Evolutionary conservation across 805 yeast genomes (phyloP), one percentile per base, ranked within the genome.

Genomic region (Metschnikowia chrysomelidarum): DNA sequence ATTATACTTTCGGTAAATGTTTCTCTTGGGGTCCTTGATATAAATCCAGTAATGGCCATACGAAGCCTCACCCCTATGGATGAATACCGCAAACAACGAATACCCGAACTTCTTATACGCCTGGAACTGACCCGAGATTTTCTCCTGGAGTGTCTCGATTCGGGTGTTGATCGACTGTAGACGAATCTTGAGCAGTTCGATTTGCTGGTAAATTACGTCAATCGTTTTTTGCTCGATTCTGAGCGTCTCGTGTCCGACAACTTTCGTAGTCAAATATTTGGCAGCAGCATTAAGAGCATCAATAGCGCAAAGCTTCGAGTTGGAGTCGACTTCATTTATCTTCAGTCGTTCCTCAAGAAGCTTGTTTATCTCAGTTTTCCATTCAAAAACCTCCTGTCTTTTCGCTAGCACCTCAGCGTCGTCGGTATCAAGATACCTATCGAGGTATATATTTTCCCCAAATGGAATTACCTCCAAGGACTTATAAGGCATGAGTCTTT

Each of bases 31-130:
- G 59, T 93, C 98, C 40, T 76, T 78, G 43, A 93, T 89, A 56
- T 91, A 93, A 12, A 91, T 76, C 97, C 98, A 93, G 59, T 93
- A 93, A 60, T 93, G 98, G 2, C 98, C 98, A 54, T 86, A 91
- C 33, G 87, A 80, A 0, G 96, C 98, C 51, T 88, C 94, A 5
- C 98, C 98, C 32, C 96, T 69, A 58, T 93, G 98, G 30, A 93
- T 87, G 54, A 93, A 93, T 5, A 91, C 80, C 0, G 98, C 95
- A 64, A 89, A 91, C 9, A 93, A 70, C 0, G 85, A 72, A 59
- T 91, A 93, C 0, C 89, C 95, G 19, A 81, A 71, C 31, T 70
- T 61, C 32, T 70, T 73, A 60, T 83, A 75, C 6, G 68, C 66
- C 13, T 69, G 67, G 54, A 85, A 93, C 47, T 84, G 93, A 19